Evolutionary conservation across 2,329 filamentous ascomycete genomes (phyloP).

Genomic region (Podosphaera leucotricha): DNA sequence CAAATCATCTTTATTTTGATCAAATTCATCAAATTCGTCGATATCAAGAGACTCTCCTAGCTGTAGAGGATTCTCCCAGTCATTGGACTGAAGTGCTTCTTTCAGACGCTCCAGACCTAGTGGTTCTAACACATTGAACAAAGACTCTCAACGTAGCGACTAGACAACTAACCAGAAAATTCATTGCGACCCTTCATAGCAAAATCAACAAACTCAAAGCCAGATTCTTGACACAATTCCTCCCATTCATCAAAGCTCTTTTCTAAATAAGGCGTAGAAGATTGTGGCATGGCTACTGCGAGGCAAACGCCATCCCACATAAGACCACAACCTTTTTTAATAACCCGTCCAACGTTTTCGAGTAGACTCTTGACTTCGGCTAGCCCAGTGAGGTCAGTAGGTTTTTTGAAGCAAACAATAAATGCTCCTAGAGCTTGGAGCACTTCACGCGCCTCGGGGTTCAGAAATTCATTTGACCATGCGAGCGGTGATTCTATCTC

Average conservation of each 20-base stretch:
- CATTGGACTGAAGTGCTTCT: constrained; percentile 41
- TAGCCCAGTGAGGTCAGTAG: constrained; percentile 10
- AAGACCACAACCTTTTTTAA: constrained; percentile 32
- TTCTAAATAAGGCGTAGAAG: constrained; percentile 14
- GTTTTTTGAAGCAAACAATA: constrained; percentile 28
- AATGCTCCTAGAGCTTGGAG: constrained; percentile 35
- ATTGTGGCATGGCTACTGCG: constrained; percentile 27
- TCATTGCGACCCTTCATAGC: constrained; percentile 26
- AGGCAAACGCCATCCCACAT: constrained; percentile 41
- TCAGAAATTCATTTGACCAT: constrained; percentile 36
- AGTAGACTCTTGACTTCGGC: constrained; percentile 20
- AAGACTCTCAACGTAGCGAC: background rate
- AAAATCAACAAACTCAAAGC: constrained; percentile 39
- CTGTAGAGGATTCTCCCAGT: constrained; percentile 27
- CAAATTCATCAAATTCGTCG: constrained; percentile 17
- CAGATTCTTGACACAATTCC: constrained; percentile 29
- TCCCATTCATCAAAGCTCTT: constrained; percentile 32
- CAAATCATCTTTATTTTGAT: constrained; percentile 12
- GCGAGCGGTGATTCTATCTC: constrained; percentile 20
- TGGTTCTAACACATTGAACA: constrained; percentile 22
- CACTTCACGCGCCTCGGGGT: constrained; percentile 37
- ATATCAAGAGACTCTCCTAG: constrained; percentile 16
- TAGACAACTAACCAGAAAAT: constrained; percentile 27
- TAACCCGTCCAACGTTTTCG: constrained; percentile 27
- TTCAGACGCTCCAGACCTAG: constrained; percentile 32